These are phyloP conservation scores for Silybum marianum DNA, from an alignment of 129 eudicot genomes.

Conservation along the genomic window DNA sequence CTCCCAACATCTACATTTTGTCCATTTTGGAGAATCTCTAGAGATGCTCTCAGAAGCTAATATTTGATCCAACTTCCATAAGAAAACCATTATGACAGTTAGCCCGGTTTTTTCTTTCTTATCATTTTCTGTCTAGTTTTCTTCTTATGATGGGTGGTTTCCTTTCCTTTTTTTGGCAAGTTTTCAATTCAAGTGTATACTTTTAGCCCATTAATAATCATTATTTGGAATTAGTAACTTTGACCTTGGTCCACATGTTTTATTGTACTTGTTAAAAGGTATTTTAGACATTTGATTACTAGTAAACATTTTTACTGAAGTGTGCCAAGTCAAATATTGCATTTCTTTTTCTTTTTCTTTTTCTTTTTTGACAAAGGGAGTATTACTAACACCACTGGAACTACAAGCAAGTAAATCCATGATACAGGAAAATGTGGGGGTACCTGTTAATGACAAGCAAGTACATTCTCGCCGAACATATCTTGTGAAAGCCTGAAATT, in stretches of 20 bases:
- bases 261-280: background rate
- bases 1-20: no score
- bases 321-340: background rate
- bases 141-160: no score
- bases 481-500: conserved; percentile 80
- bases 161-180: background rate
- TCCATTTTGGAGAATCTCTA: no score
- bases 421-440: background rate
- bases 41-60: no score
- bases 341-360: conserved; percentile 1
- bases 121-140: no score
- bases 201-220: background rate
- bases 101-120: no score
- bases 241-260: background rate
- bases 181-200: background rate
- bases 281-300: conserved; percentile 2
- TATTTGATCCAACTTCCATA: no score
- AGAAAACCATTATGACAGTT: no score
- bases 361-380: conserved; percentile 6
- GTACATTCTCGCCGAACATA: conserved; percentile 71
- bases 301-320: background rate
- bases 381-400: background rate
- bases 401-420: conserved; percentile 10
- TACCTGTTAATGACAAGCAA: conserved; percentile 88
- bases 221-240: background rate